phyloP scores from a whole-genome alignment of 2,329 filamentous ascomycete species.

The Fusarium denticulatum region DNA sequence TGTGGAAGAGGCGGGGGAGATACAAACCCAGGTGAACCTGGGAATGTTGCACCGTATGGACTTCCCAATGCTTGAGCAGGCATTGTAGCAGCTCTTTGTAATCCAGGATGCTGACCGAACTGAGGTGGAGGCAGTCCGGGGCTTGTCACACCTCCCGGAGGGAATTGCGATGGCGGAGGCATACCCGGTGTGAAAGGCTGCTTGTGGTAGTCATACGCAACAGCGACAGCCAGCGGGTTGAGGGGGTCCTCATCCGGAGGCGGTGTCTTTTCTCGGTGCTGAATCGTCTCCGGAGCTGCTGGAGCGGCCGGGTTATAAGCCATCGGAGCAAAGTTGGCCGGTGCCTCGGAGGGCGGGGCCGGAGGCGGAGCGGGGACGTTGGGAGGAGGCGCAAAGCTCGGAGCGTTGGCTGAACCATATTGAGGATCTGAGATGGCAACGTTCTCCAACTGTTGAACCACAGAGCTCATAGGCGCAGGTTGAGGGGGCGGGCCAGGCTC shows the following conservation, averaged over 20 bases:
- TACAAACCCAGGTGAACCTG: conserved; percentile 57
- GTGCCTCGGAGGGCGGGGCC: conserved; percentile 29
- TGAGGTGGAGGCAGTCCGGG: conserved; percentile 55
- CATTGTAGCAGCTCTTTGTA: conserved; percentile 62
- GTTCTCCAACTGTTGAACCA: conserved; percentile 79
- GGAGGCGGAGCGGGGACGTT: conserved; percentile 35
- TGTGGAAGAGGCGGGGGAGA: conserved; percentile 46
- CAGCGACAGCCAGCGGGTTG: conserved; percentile 67
- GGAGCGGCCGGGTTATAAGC: conserved; percentile 84
- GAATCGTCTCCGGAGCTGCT: conserved; percentile 75
- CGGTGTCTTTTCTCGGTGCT: conserved; percentile 81
- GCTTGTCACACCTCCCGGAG: conserved; percentile 55
- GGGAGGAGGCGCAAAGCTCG: conserved; percentile 38
- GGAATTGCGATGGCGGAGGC: conserved; percentile 58
- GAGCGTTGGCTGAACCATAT: conserved; percentile 48
- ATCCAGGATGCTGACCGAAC: conserved; percentile 57
- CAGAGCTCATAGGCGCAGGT: conserved; percentile 67
- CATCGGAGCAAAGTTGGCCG: conserved; percentile 67
- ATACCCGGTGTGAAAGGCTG: conserved; percentile 64
- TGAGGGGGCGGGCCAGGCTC: conserved; percentile 65
- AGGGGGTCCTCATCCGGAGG: conserved; percentile 73
- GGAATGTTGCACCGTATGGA: conserved; percentile 58
- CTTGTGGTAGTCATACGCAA: conserved; percentile 65
- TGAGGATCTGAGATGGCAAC: conserved; percentile 72
- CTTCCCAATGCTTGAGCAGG: conserved; percentile 56